Evolutionary conservation across 1,139 yeast genomes (phyloP), one percentile per base, ranked within the genome.

Genomic region (Diutina catenulata): DNA sequence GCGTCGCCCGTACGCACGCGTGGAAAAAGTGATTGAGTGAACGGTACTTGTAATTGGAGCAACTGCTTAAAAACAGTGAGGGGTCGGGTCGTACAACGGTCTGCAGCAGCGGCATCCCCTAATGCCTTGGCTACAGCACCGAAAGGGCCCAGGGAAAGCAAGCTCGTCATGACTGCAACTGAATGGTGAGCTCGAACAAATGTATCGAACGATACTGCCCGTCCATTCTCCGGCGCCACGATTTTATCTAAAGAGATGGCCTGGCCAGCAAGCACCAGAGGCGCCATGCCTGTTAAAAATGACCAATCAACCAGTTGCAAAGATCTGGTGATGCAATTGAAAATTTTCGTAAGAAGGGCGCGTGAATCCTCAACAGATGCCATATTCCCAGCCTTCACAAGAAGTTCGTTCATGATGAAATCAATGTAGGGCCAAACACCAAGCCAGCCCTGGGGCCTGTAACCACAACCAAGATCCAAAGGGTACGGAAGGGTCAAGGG

Each of bases 351-450:
- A n/a, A n/a, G n/a, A n/a, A n/a, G n/a, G n/a, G n/a, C n/a, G 24
- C 14, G 16, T 11, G 35, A n/a, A n/a, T 31, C 22, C 5, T 15
- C 21, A 11, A 18, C 22, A 6, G 24, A 10, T 22, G 10, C 27
- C 15, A 24, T 9, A 11, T 23, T 28, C 4, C 44, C 45, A 2
- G 72, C 49, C 26, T 68, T 68, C 14, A 68, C 71, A 46, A 88
- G 74, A 1, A 86, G 74, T 33, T 80, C 82, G n/a, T 68, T 57
- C 29, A 82, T 54, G 20, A 86, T 53, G 48, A 74, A 86, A 42
- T 84, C 93, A 39, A 83, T 59, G 48, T 87, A 88, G 3, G 94
- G 88, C 76, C 88, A 76, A 9, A 86, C 57, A 3, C 95, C 95
- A 13, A 66, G 58, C 37, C 68, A 55, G 40, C 56, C 72, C 38